Percentiles rank a stretch among this genome's conserved stretches.
phyloP scores from a whole-genome alignment of 2,329 filamentous ascomycete genomes.

The Hypoxylon sp. region DNA sequence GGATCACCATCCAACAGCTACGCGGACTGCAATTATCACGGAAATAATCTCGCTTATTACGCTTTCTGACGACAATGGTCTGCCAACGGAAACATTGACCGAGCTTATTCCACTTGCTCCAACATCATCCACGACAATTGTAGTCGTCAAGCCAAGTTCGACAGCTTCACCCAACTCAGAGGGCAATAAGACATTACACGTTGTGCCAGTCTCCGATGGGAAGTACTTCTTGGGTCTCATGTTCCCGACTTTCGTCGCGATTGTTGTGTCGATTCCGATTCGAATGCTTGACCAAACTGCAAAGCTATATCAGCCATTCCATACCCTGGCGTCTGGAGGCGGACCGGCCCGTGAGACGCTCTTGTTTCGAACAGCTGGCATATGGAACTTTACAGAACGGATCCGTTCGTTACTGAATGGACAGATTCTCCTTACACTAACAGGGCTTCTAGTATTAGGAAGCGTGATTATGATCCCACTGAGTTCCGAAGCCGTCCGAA shows the following conservation, averaged over 20 bases:
- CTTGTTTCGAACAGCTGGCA: conserved; percentile 59
- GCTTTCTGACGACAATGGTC: conserved; percentile 36
- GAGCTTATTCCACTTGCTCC: conserved; percentile 46
- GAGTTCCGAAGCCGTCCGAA: conserved; percentile 58
- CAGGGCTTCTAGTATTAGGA: conserved; percentile 55
- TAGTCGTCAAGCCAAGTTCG: conserved; percentile 33
- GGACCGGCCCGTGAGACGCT: conserved; percentile 60
- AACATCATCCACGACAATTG: conserved; percentile 38
- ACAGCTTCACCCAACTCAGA: conserved; percentile 30
- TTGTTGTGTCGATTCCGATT: conserved; percentile 56
- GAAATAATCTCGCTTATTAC: conserved; percentile 39
- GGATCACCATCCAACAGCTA: conserved; percentile 43
- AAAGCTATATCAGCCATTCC: conserved; percentile 60
- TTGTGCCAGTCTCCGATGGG: conserved; percentile 48
- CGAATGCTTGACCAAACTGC: conserved; percentile 57
- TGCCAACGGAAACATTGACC: conserved; percentile 41
- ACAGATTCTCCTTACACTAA: conserved; percentile 58
- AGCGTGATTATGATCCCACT: conserved; percentile 58
- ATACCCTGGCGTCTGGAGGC: conserved; percentile 58
- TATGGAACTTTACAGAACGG: conserved; percentile 56
- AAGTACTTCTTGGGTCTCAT: conserved; percentile 58
- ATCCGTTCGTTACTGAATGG: conserved; percentile 55
- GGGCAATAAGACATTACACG: conserved; percentile 26
- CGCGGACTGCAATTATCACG: conserved; percentile 31
- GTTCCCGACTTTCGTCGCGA: conserved; percentile 56